A percentile compares a stretch with the other conserved stretches of the same genome.
These are phyloP conservation scores for Termitomyces heimii DNA, from an alignment of 768 basidiomycete species.

Conservation along the genomic window DNA sequence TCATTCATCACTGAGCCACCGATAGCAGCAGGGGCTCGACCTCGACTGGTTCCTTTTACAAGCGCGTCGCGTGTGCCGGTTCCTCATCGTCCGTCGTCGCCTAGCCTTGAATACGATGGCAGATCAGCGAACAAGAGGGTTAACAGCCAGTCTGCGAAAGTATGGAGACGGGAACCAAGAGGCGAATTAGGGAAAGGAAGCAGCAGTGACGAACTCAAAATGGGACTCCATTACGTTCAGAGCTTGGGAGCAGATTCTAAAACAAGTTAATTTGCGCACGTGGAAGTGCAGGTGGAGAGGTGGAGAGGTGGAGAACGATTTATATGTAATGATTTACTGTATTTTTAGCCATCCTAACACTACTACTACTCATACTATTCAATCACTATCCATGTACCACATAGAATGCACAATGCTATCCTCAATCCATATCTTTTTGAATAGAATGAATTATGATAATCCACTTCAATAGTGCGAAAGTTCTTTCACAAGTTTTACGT, in stretches of 20 bases:
- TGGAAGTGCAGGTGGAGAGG: constrained; percentile 6
- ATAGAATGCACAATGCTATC: constrained; percentile 13
- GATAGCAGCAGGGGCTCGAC: constrained; percentile 30
- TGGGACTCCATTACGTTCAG: constrained; percentile 67
- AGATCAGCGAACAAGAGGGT: constrained; percentile 36
- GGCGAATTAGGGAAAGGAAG: constrained; percentile 25
- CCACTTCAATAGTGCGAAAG: constrained; percentile 11
- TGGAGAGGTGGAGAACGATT: constrained; percentile 14
- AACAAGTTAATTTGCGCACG: constrained; percentile 14
- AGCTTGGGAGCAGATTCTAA: constrained; percentile 53
- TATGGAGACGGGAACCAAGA: constrained; percentile 26
- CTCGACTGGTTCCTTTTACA: constrained; percentile 69
- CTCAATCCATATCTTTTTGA: background rate
- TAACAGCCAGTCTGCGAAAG: constrained; percentile 60
- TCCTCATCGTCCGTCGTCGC: constrained; percentile 37
- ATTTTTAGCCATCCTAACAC: constrained; percentile 5
- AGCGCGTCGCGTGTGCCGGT: constrained; percentile 61
- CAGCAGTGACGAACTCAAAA: constrained; percentile 59
- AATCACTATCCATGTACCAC: constrained; percentile 9
- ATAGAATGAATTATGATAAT: constrained; percentile 3
- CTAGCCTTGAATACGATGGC: constrained; percentile 18
- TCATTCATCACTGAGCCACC: constrained; percentile 24
- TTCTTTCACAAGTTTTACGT: constrained; percentile 9
- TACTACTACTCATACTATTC: constrained; percentile 9
- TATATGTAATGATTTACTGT: constrained; percentile 2